These are phyloP conservation scores for Acorus calamus DNA, from an alignment of 106 monocot species.

Conservation along the genomic window DNA sequence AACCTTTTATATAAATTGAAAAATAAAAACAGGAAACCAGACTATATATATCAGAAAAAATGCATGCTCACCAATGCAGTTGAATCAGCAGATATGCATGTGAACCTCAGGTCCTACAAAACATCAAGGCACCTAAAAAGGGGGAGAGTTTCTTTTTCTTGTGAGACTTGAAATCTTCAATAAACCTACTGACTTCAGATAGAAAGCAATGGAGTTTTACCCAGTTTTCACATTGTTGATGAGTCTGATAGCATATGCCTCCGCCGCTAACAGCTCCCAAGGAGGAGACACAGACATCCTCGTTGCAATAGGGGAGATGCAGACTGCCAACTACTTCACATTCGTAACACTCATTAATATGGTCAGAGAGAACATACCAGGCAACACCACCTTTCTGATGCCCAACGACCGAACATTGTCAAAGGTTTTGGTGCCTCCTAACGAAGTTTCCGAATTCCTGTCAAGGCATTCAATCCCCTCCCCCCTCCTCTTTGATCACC, in stretches of 20 bases:
- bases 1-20: no score
- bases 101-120: no score
- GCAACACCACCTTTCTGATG: constrained; percentile 55
- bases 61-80: background rate
- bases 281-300: background rate
- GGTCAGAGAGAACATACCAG: constrained; percentile 26
- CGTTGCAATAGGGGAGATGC: constrained; percentile 4
- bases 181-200: no score
- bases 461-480: constrained; percentile 45
- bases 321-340: constrained; percentile 17
- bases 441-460: constrained; percentile 29
- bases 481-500: constrained; percentile 24
- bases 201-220: no score
- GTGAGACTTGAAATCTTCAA: no score
- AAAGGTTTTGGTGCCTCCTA: constrained; percentile 15
- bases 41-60: no score
- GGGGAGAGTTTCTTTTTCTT: no score
- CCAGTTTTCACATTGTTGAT: no score
- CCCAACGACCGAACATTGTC: constrained; percentile 45
- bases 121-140: no score
- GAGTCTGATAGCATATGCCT: background rate
- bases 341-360: constrained; percentile 12
- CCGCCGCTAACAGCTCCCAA: background rate
- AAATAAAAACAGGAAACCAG: no score
- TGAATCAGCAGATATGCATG: constrained; percentile 11